Evolutionary conservation across 2,329 filamentous ascomycete genomes (phyloP).

Genomic region (Biscogniauxia mediterranea): DNA sequence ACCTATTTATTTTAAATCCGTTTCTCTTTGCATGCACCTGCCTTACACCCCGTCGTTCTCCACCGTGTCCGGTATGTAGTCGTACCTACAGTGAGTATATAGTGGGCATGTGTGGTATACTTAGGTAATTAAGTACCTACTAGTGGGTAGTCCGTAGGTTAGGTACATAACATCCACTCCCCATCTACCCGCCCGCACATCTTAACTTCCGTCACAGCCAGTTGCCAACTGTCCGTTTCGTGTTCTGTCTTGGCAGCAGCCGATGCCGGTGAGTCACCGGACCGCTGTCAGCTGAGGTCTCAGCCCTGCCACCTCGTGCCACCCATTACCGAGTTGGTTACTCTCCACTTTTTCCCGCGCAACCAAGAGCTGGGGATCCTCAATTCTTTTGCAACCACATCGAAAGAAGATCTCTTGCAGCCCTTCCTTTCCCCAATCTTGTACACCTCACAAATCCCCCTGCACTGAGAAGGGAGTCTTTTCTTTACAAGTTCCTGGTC

Average conservation of each 20-base stretch:
- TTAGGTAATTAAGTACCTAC: no score
- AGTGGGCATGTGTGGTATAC: no score
- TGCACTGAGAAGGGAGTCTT: constrained; percentile 3
- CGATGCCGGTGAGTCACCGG: no score
- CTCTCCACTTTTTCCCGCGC: constrained; percentile 24
- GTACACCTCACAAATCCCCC: constrained; percentile 8
- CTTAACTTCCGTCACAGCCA: no score
- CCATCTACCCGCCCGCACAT: no score
- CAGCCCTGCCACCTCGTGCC: constrained; percentile 2
- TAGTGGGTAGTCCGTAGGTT: no score
- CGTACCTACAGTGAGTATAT: no score
- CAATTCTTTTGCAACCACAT: constrained; percentile 30
- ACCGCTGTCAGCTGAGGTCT: not conserved
- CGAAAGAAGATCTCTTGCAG: constrained; percentile 10
- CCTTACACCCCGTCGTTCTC: no score
- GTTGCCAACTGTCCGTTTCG: not conserved
- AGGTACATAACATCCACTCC: no score
- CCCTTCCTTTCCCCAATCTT: constrained; percentile 12
- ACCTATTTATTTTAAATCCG: no score
- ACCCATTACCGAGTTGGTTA: constrained; percentile 7
- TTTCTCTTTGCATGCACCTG: no score
- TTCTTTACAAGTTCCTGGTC: constrained; percentile 10
- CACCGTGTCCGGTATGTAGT: no score
- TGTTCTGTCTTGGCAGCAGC: not conserved
- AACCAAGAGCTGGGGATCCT: constrained; percentile 27